Percentiles rank a stretch among this genome's conserved stretches.
phyloP scores from a whole-genome alignment of 1,139 yeast genomes.

The Groenewaldozyma auringiensis region DNA sequence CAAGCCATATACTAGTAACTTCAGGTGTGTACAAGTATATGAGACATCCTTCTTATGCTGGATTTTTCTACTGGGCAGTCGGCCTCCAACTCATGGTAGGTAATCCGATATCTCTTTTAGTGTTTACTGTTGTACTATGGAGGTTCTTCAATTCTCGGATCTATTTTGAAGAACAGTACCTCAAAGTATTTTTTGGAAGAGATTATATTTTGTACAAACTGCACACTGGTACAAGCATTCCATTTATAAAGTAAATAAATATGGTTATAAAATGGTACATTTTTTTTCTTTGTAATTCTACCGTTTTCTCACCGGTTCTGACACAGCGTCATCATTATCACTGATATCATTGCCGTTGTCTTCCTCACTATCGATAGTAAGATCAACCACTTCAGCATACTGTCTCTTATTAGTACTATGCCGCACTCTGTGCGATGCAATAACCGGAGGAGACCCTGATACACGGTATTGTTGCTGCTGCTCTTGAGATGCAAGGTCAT shows the following conservation, averaged over 20 bases:
- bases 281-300: not conserved
- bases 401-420: not conserved
- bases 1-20: conserved; percentile 60
- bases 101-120: conserved; percentile 49
- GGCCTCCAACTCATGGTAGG: conserved; percentile 69
- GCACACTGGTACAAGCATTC: conserved; percentile 53
- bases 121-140: conserved; percentile 48
- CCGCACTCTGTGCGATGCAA: not conserved
- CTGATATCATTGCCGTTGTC: too few species aligned
- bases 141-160: conserved; percentile 64
- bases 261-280: conserved; percentile 32
- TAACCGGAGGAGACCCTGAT: not conserved
- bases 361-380: conserved; percentile 21
- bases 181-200: conserved; percentile 61
- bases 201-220: conserved; percentile 49
- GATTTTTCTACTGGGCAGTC: conserved; percentile 89
- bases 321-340: too few species aligned
- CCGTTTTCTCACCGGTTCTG: not conserved
- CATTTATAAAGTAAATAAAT: conserved; percentile 46
- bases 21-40: conserved; percentile 57
- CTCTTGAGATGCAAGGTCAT: not conserved
- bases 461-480: too few species aligned
- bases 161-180: conserved; percentile 52
- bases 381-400: conserved; percentile 19
- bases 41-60: conserved; percentile 88